Evolutionary conservation across 2,329 filamentous ascomycete species (phyloP).

Genomic region (Aaosphaeria pasadenensis): DNA sequence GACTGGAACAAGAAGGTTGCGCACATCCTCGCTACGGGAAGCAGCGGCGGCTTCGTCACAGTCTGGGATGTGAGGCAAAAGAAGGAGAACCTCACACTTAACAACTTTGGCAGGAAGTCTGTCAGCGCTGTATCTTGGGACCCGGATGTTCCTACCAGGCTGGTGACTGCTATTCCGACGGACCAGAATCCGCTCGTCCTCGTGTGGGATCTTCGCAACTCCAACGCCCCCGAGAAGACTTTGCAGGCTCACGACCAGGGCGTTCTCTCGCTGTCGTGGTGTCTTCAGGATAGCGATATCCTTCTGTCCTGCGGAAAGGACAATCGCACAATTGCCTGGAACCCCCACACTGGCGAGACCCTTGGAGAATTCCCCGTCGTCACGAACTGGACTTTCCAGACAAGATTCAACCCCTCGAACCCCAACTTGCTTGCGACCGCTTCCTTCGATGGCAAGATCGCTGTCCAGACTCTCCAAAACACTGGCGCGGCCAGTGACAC

Average conservation of each 20-base stretch:
- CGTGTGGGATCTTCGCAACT: constrained; percentile 94
- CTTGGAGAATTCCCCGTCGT: constrained; percentile 94
- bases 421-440: constrained; percentile 90
- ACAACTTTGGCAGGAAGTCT: constrained; percentile 82
- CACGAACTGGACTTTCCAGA: constrained; percentile 99
- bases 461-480: constrained; percentile 89
- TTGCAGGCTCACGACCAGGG: constrained; percentile 92
- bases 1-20: constrained; percentile 99
- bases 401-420: constrained; percentile 89
- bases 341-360: constrained; percentile 82
- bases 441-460: constrained; percentile 95
- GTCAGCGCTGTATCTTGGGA: constrained; percentile 98
- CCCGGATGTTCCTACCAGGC: constrained; percentile 85
- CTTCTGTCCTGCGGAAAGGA: constrained; percentile 94
- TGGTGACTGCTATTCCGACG: constrained; percentile 87
- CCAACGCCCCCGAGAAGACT: constrained; percentile 85
- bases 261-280: constrained; percentile 93
- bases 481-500: constrained; percentile 72
- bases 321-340: constrained; percentile 94
- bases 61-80: constrained; percentile 99
- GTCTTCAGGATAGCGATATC: constrained; percentile 81
- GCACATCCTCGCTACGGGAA: constrained; percentile 93
- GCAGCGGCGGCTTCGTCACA: constrained; percentile 89
- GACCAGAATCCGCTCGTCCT: constrained; percentile 85
- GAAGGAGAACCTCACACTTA: constrained; percentile 93